Evolutionary conservation across 306 rosid species (phyloP).

Genomic region (Sphenostylis stenocarpa): DNA sequence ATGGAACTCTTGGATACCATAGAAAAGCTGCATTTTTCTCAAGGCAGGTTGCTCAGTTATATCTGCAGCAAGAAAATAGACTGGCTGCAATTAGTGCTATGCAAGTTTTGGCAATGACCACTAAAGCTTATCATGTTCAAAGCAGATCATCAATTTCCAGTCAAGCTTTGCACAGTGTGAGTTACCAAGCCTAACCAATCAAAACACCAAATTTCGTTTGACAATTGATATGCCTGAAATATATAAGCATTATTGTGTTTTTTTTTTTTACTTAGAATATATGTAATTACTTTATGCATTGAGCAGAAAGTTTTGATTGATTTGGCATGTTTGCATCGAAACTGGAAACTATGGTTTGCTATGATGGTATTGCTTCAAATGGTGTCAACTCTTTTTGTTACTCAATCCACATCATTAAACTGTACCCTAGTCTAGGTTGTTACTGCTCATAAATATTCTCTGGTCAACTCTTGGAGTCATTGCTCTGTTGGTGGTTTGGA

Average conservation of each 20-base stretch:
- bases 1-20: conserved; percentile 90
- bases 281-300: conserved; percentile 16
- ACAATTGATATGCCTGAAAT: neutral
- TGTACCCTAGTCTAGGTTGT: neutral
- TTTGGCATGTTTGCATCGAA: conserved; percentile 1
- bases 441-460: conserved; percentile 14
- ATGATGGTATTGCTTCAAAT: neutral
- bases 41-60: conserved; percentile 96
- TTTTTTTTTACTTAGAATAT: neutral
- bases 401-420: too few relatives aligned
- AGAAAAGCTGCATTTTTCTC: conserved; percentile 96
- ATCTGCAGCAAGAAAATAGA: conserved; percentile 90
- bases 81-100: conserved; percentile 96
- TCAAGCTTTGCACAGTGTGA: conserved; percentile 55
- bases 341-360: conserved; percentile 6
- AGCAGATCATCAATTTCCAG: conserved; percentile 70
- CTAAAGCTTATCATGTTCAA: conserved; percentile 96
- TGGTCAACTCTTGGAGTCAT: neutral
- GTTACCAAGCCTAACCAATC: conserved; percentile 41
- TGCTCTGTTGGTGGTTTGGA: neutral
- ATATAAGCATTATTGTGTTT: neutral
- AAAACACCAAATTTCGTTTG: neutral
- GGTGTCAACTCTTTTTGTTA: neutral
- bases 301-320: conserved; percentile 5
- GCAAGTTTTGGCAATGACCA: conserved; percentile 98